Base-by-base conservation (phyloP, 441 rosid genomes). In the Populus hybrid region DNA sequence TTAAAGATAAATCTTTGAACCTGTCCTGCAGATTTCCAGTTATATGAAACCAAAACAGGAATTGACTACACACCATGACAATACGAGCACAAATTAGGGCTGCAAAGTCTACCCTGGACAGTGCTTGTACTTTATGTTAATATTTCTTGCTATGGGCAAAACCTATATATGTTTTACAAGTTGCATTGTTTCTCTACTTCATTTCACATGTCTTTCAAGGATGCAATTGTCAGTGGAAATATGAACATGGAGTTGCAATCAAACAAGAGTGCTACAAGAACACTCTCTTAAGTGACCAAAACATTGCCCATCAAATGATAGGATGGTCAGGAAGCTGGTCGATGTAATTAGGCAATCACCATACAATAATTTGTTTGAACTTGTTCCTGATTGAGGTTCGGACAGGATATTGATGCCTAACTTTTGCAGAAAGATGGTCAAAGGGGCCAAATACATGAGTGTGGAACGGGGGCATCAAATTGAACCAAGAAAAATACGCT, bases 1-100 rank as follows among this genome's bases (percentile, higher is more conserved):
- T 42, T 21, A 71, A 67, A 36, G 73, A 40, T 50, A n/a, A 23
- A 73, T 64, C 26, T 18, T 9, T 46, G 18, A 73, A 59, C 19
- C 64, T 59, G 40, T 65, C n/a, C 6, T 26, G 36, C 72, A 66
- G 63, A 79, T 28, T 77, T 63, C 21, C 26, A 68, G 61, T 46
- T 21, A 38, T 35, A 53, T 69, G n/a, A 50, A 67, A 71, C 61
- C 61, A 59, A 30, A 71, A 35, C 65, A 65, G 16, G 40, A 77
- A 68, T 82, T 75, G 84, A 81, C 83, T 21, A 65, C 70, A 65
- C 70, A 4, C 28, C 72, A 53, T 72, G 78, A 71, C 75, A 75
- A 79, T 70, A 32, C 81, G 74, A 74, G 26, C 69, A 67, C 67
- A 72, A 69, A 34, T 34, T 34, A 18, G 18, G 23, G 40, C 76